Conservation (phyloP, 169 alveolate species). For the Babesia gibsoni region DNA sequence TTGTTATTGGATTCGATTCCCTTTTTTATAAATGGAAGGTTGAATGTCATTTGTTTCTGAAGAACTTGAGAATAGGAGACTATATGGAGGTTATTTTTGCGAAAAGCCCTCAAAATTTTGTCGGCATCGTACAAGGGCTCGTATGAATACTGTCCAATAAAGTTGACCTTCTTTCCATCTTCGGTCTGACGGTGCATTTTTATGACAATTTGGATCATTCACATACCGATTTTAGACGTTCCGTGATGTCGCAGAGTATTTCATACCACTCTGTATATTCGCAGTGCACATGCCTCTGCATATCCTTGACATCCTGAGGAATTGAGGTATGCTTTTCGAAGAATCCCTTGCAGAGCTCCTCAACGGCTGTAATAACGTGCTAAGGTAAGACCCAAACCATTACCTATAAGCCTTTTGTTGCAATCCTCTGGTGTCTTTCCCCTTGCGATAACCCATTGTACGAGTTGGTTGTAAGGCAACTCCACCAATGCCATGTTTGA, state of each 20-base stretch:
- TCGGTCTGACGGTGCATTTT: constrained; percentile 12
- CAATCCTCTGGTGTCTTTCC: constrained; percentile 59
- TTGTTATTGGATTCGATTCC: not conserved
- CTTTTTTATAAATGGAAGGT: constrained; percentile 45
- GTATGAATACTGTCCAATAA: constrained; percentile 55
- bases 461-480: constrained; percentile 50
- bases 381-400: not conserved
- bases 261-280: constrained; percentile 66
- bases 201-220: not conserved
- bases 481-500: constrained; percentile 39
- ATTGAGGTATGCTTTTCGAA: constrained; percentile 3
- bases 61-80: constrained; percentile 55
- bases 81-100: constrained; percentile 42
- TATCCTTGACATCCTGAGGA: constrained; percentile 26
- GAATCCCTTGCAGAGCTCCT: constrained; percentile 45
- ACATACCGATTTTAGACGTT: constrained; percentile 37
- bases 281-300: not conserved
- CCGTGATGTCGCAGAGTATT: constrained; percentile 30
- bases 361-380: constrained; percentile 24
- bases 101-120: constrained; percentile 44
- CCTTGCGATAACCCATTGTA: constrained; percentile 60
- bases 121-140: constrained; percentile 60
- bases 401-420: constrained; percentile 43
- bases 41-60: constrained; percentile 36
- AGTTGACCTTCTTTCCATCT: constrained; percentile 41